Base-by-base conservation (phyloP, 192 early-diverging fungal genomes). In the Podila minutissima region DNA sequence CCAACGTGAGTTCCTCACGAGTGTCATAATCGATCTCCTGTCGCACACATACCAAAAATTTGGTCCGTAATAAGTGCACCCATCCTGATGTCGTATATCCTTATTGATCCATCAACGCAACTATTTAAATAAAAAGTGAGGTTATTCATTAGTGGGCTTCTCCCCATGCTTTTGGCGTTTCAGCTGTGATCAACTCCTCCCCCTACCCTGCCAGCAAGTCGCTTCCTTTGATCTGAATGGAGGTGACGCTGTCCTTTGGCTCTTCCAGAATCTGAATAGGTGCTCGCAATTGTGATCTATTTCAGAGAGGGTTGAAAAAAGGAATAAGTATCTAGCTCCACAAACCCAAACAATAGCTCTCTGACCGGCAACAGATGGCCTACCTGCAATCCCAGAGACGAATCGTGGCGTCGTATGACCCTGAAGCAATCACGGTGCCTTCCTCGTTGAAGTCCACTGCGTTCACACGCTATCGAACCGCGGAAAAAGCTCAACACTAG, bases 251-350 rank as follows among this genome's bases (percentile, higher is more conserved):
- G 67, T 99, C 97, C 76, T 95, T 95, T 50, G 92, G 88, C 12
- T 97, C 96, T 24, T 90, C 88, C 12, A 98, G 66, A 1, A 93
- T 77, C 71, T 99, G 97, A 33, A 99, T 91, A 7, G 95, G 95
- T 20, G 85, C 55, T 83, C 88, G 24, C 59, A 87, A 65, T 53
- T 91, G 75, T 74, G 91, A 88, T 76, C 87, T 83, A 58, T 24
- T 28, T 19, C 46, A 22, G 5, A 38, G 15, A 7, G 49, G 49
- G n/a, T 11, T 37, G 35, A 7, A 35, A 37, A 37, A 28, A 19
- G 5, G 37, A 33, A 33, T 33, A 20, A 15, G 7, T 50, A 6
- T 60, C 3, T 60, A 7, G 37, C 33, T 55, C 2, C 11, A 4
- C 0, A 0, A 17, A 12, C 2, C n/a, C 6, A 53, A 1, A 55